Evolutionary conservation across 345 rosid species (phyloP).

Genomic region (Hypericum androsaemum): DNA sequence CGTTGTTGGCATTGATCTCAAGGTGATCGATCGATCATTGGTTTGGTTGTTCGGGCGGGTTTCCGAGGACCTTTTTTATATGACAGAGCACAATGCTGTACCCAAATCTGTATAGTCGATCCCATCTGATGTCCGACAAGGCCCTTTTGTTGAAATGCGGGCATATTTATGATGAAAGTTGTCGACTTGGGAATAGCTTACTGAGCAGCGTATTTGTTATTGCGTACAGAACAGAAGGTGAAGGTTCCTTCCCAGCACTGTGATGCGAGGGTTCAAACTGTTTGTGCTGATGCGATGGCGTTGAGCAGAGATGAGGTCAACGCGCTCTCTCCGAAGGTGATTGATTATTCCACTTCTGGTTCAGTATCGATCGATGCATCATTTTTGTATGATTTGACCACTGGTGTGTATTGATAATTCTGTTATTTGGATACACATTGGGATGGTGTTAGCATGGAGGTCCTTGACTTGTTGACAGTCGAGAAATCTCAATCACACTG

Average conservation of each 20-base stretch:
- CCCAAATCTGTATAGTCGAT: background rate
- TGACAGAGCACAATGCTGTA: too few species aligned
- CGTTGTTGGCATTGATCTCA: slow-evolving; percentile 82
- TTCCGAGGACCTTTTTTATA: too few species aligned
- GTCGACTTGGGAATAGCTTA: slow-evolving; percentile 11
- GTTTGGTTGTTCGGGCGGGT: slow-evolving; percentile 1
- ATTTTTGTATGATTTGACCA: too few species aligned
- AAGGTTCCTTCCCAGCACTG: slow-evolving; percentile 77
- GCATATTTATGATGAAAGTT: background rate
- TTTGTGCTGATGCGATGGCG: slow-evolving; percentile 68
- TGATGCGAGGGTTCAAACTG: slow-evolving; percentile 72
- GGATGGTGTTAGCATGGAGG: too few species aligned
- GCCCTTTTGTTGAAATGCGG: background rate
- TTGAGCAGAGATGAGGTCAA: slow-evolving; percentile 44
- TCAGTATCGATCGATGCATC: background rate
- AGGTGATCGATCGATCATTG: slow-evolving; percentile 32
- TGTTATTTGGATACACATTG: too few species aligned
- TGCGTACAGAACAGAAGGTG: slow-evolving; percentile 76
- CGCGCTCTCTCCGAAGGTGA: slow-evolving; percentile 72
- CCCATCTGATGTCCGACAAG: background rate
- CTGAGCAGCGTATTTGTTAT: slow-evolving; percentile 16
- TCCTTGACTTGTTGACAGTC: too few species aligned
- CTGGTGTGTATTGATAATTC: too few species aligned
- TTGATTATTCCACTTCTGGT: background rate
- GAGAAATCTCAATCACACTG: too few species aligned